Base-by-base conservation (phyloP, 768 basidiomycete genomes). In the Leccinum rimulosum region DNA sequence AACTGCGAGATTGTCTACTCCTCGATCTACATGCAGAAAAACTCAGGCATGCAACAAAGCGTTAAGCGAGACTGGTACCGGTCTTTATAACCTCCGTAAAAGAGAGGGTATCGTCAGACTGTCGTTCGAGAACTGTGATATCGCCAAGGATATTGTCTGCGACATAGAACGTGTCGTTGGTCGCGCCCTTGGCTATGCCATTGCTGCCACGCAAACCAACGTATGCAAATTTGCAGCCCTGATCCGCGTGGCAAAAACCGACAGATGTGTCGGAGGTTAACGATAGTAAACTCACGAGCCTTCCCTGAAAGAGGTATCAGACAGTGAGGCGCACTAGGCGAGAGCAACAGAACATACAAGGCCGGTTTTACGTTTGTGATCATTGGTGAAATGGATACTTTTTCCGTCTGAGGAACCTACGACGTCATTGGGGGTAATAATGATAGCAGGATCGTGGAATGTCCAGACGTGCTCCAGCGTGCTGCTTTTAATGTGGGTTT, bases 321-420 rank as follows among this genome's bases (percentile, higher is more conserved):
- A 57, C 33, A 31, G 8, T 36, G 59, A 22, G 40, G 6, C 1
- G 19, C 19, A 38, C 43, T 45, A 5, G 35, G 43, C 19, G 47
- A 27, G 27, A 9, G 11, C 9, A 19, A 35, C 57, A 47, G 14
- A 31, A 71, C 84, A 52, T 66, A 88, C 87, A 54, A 76, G 61
- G 52, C 84, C 81, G 19, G 77, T 71, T 74, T 87, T 89, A 43
- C 66, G 66, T 19, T 76, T 75, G 61, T 84, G 78, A 59, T 89
- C 87, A 64, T 91, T 92, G 31, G 88, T 87, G 67, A 90, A 82
- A 68, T 83, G 84, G 58, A 91, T 84, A 40, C 81, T 82, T 59
- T 80, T 75, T 28, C 87, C 87, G 61, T 89, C 85, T 3, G 82
- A 68, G 31, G 77, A 79, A 30, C 89, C 88, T n/a, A 84, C 81